phyloP scores from a whole-genome alignment of 495 filamentous ascomycete species.

The Stereocaulon alpinum region DNA sequence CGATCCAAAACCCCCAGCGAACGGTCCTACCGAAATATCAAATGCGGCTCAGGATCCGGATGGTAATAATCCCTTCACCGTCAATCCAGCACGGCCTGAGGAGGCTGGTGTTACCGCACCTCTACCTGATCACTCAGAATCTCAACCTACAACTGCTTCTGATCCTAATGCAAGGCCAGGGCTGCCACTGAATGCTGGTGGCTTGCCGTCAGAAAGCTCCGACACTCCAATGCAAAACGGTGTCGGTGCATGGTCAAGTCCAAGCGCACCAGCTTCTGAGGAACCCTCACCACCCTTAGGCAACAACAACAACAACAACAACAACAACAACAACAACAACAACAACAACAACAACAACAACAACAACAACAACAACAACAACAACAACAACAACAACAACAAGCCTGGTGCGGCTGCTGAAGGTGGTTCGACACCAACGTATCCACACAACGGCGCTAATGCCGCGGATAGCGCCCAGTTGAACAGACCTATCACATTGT shows the following conservation, averaged over 20 bases:
- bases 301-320: neutral
- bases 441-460: neutral
- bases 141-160: no score
- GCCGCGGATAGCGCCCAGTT: neutral
- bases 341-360: neutral
- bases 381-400: neutral
- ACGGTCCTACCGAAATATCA: neutral
- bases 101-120: no score
- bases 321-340: no score
- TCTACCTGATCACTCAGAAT: neutral
- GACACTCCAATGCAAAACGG: no score
- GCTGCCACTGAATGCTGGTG: neutral
- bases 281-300: neutral
- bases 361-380: neutral
- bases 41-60: neutral
- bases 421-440: neutral
- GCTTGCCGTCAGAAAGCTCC: no score
- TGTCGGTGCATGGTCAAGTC: no score
- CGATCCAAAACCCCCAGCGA: no score
- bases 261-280: neutral
- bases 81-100: neutral
- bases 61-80: neutral
- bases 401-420: neutral
- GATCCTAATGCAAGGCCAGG: neutral
- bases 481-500: constrained; percentile 1